Evolutionary conservation across 176 grass and related monocot species (phyloP).

Genomic region (Urochloa ruziziensis): DNA sequence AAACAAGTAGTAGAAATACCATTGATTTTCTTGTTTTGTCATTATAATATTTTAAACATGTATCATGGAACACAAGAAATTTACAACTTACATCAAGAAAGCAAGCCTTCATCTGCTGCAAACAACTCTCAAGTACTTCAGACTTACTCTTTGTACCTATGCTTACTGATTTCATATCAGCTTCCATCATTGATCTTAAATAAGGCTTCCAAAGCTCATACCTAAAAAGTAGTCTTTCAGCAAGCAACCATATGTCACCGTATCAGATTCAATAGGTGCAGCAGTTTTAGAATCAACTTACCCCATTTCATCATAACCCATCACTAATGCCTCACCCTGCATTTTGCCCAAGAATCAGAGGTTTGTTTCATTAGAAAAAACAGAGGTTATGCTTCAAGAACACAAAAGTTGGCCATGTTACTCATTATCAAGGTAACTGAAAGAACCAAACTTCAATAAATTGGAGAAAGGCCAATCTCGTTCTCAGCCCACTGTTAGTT

Average conservation of each 20-base stretch:
- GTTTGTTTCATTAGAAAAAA: neutral
- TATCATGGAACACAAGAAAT: conserved; percentile 17
- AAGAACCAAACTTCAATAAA: neutral
- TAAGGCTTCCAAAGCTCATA: conserved; percentile 99
- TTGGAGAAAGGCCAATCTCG: no score
- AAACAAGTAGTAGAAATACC: neutral
- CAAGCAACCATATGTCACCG: neutral
- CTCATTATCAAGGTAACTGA: neutral
- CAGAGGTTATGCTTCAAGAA: neutral
- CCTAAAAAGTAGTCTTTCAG: conserved; percentile 43
- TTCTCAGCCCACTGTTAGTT: no score
- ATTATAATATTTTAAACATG: neutral
- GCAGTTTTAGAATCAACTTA: conserved; percentile 42
- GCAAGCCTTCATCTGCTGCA: conserved; percentile 98
- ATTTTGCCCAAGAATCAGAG: conserved; percentile 37
- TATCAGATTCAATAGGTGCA: conserved; percentile 2
- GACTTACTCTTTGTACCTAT: conserved; percentile 85
- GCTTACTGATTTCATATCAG: conserved; percentile 98
- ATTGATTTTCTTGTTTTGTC: conserved; percentile 2
- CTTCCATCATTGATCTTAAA: conserved; percentile 96
- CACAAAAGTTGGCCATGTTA: neutral
- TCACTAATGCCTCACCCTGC: conserved; percentile 94
- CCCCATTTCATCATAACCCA: conserved; percentile 99
- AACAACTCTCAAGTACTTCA: conserved; percentile 78
- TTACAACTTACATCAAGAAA: conserved; percentile 83